Base-by-base conservation (phyloP, 352 stramenopile genomes). In the Blastocystis sp. region DNA sequence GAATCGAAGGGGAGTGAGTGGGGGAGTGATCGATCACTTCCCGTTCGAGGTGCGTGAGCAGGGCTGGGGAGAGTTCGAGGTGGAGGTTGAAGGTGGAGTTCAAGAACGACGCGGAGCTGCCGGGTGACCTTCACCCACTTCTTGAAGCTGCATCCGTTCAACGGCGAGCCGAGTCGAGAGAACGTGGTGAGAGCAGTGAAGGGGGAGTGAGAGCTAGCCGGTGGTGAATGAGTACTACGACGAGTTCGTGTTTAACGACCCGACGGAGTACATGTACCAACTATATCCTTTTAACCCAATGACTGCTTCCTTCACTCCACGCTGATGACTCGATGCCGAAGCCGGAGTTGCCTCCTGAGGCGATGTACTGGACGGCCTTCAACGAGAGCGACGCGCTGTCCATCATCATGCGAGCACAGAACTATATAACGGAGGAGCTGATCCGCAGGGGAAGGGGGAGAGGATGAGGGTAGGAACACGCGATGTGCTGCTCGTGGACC, bases 1-100 rank as follows among this genome's bases (percentile, higher is more conserved):
- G 52, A 23, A 52, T 23, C 34, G 62, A 40, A 34, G 17, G 1
- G 11, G 7, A 23, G 4, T 34, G 52, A 11, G 28, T n/a, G 28
- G 28, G 48, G 74, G n/a, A 84, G 74, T 84, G 28, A 71, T 84
- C 53, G 45, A 71, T 11, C 74, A 84, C 5, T 84, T 71, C 41
- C 74, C 74, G 21, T 84, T 84, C 64, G 74, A 84, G 64, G 62
- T 84, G 9, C 59, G 59, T 28, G 74, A 84, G 48, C 74, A 84
- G 41, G 74, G 74, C 19, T 84, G 74, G 74, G 74, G 74, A 60
- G 74, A 84, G 41, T 84, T 84, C 23, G 74, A 84, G 28, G 64
- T 84, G 19, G 74, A 71, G n/a, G 52, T n/a, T 84, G 34, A 84
- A 84, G 48, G 62, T 84, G 59, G 74, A 84, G 34, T 84, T 84